These are phyloP conservation scores for Gossypium schwendimanii DNA, from an alignment of 441 rosid genomes.

Conservation along the genomic window DNA sequence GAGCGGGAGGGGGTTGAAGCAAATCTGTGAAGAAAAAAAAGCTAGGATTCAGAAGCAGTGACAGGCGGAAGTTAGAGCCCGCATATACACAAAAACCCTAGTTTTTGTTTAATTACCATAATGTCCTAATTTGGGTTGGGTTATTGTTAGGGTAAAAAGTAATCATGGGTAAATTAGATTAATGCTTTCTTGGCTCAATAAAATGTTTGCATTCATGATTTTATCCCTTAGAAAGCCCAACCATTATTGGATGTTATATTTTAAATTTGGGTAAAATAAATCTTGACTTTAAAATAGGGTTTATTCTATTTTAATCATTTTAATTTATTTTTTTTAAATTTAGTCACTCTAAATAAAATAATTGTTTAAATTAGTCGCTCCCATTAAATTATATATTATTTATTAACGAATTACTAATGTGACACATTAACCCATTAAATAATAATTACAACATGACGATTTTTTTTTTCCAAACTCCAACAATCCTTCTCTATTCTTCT, in stretches of 20 bases:
- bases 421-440: no score
- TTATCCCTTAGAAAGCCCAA: background rate
- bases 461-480: no score
- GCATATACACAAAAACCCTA: conserved; percentile 22
- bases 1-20: background rate
- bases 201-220: background rate
- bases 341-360: no score
- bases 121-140: background rate
- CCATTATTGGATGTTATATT: background rate
- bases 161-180: background rate
- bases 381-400: no score
- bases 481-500: no score
- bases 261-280: no score
- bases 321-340: no score
- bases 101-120: conserved; percentile 7
- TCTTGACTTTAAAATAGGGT: no score
- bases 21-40: background rate
- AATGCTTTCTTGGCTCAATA: background rate
- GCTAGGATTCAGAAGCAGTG: conserved; percentile 3
- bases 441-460: no score
- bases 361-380: no score
- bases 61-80: background rate
- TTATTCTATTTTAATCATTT: no score
- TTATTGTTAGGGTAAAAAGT: background rate
- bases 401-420: fast-evolving